These are phyloP conservation scores for Hyphopichia homilentoma DNA, from an alignment of 805 yeast genomes.

Conservation along the genomic window DNA sequence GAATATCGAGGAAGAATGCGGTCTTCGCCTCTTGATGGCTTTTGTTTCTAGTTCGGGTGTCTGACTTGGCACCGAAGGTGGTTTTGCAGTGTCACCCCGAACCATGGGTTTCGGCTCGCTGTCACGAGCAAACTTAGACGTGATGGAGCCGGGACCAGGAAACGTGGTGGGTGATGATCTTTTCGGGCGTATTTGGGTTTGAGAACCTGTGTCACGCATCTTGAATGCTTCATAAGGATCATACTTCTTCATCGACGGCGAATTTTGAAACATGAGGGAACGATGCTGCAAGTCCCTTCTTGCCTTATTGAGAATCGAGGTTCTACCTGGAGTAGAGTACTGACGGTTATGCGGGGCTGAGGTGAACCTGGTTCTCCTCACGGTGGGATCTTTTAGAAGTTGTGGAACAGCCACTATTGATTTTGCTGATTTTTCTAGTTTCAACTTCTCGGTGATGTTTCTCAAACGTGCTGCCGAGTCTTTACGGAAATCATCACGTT, in stretches of 20 bases:
- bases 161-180: background rate
- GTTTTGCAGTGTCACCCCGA: too few species aligned
- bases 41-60: too few species aligned
- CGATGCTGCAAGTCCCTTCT: conserved; percentile 32
- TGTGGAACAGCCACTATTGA: conserved; percentile 32
- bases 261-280: conserved; percentile 25
- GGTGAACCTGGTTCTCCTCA: conserved; percentile 7
- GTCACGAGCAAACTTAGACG: too few species aligned
- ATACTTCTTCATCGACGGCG: conserved; percentile 8
- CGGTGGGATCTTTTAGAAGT: conserved; percentile 27
- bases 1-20: conserved; percentile 7
- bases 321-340: conserved; percentile 7
- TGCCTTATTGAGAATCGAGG: conserved; percentile 33
- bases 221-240: conserved; percentile 24
- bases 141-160: background rate
- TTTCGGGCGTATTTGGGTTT: background rate
- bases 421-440: conserved; percentile 37
- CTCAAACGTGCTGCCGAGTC: conserved; percentile 45
- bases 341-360: background rate
- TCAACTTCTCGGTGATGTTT: conserved; percentile 36
- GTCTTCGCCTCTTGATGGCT: conserved; percentile 5
- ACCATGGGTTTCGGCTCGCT: too few species aligned
- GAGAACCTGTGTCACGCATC: background rate
- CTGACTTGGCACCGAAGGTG: too few species aligned
- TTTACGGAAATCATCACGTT: conserved; percentile 40